These are phyloP conservation scores for Theobroma cacao DNA, from an alignment of 345 rosid species.

Conservation along the genomic window DNA sequence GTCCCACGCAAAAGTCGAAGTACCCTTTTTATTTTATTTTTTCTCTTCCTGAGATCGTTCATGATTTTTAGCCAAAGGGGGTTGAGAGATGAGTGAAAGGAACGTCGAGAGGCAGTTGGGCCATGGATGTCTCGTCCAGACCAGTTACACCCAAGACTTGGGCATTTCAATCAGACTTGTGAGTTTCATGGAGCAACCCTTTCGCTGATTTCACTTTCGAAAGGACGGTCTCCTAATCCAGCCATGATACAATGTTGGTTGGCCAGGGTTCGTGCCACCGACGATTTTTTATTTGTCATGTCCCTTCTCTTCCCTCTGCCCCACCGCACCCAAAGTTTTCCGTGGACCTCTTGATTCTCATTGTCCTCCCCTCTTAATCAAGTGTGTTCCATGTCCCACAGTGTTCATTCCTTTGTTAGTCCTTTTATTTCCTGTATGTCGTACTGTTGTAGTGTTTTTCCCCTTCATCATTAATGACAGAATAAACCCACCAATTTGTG, in stretches of 20 bases:
- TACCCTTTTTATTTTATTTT: slow-evolving; percentile 10
- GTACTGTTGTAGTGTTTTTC: neutral
- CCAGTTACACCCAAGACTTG: slow-evolving; percentile 16
- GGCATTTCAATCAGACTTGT: neutral
- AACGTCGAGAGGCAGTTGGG: slow-evolving; percentile 23
- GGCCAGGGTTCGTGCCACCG: slow-evolving; percentile 38
- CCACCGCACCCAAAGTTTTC: slow-evolving; percentile 14
- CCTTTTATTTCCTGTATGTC: neutral
- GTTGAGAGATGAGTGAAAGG: neutral
- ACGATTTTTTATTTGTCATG: slow-evolving; percentile 27
- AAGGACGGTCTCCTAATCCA: slow-evolving; percentile 8
- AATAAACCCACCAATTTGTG: neutral
- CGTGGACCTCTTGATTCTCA: slow-evolving; percentile 15
- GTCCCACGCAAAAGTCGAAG: neutral
- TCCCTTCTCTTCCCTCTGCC: neutral
- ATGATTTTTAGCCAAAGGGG: neutral
- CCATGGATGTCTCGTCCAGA: slow-evolving; percentile 29
- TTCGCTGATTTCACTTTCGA: neutral
- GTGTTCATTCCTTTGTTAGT: neutral
- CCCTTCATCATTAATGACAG: neutral
- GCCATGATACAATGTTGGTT: slow-evolving; percentile 32
- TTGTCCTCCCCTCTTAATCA: neutral
- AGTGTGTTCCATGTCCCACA: neutral
- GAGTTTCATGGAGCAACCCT: neutral
- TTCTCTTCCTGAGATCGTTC: too few relatives aligned